Conservation (phyloP, 352 stramenopile species). For the Globisporangium perplexum region DNA sequence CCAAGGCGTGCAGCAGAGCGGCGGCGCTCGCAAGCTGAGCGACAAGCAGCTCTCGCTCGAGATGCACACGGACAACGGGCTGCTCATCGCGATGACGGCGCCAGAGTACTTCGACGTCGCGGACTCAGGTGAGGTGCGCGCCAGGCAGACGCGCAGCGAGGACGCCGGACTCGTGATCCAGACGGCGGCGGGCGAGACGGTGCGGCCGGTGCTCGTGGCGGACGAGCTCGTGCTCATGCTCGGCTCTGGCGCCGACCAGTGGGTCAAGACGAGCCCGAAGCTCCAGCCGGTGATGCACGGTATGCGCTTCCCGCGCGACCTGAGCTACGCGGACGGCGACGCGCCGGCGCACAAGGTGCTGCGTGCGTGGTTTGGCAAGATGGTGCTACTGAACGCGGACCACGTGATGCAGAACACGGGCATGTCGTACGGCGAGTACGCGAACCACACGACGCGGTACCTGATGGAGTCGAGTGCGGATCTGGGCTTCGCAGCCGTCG, state of each 20-base stretch:
- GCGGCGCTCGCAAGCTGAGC: slow-evolving; percentile 14
- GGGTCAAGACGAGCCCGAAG: slow-evolving; percentile 49
- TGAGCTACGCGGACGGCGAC: slow-evolving; percentile 27
- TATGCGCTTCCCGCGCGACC: slow-evolving; percentile 55
- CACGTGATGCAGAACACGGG: slow-evolving; percentile 53
- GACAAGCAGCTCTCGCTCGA: slow-evolving; percentile 50
- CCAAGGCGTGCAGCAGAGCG: slow-evolving; percentile 16
- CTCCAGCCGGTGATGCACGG: slow-evolving; percentile 64
- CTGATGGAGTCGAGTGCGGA: slow-evolving; percentile 29
- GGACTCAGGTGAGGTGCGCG: slow-evolving; percentile 29
- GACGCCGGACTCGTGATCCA: slow-evolving; percentile 69
- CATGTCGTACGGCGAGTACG: slow-evolving; percentile 48
- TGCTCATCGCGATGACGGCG: slow-evolving; percentile 69
- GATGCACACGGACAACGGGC: slow-evolving; percentile 72
- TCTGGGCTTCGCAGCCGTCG: slow-evolving; percentile 33
- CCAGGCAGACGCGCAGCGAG: slow-evolving; percentile 39
- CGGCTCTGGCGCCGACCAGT: slow-evolving; percentile 64
- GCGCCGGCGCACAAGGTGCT: slow-evolving; percentile 27
- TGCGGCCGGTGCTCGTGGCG: slow-evolving; percentile 49
- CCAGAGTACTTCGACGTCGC: slow-evolving; percentile 65
- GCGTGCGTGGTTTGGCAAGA: slow-evolving; percentile 66
- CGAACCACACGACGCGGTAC: slow-evolving; percentile 47
- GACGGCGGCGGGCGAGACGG: slow-evolving; percentile 38
- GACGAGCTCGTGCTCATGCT: slow-evolving; percentile 83
- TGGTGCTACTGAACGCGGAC: slow-evolving; percentile 40